Base-by-base conservation (phyloP, 2,329 filamentous ascomycete genomes). In the Pestalotiopsis sp. region DNA sequence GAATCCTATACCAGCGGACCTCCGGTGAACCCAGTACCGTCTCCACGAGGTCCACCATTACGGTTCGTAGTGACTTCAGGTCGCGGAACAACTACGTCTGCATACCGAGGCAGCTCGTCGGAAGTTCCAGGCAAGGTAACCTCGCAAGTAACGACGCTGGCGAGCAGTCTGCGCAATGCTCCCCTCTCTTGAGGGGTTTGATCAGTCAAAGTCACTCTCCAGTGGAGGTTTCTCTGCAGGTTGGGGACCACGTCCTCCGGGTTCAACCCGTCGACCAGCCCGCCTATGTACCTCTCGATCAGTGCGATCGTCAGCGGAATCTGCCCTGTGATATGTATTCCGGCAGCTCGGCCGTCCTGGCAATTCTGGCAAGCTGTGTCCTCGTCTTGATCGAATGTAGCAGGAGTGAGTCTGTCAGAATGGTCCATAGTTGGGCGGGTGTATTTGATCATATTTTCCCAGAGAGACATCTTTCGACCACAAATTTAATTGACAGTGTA, bases 311-410 rank as follows among this genome's bases (percentile, higher is more conserved):
- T 78, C 17, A 78, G 69, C 38, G 76, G 74, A 7, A 78, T 72
- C 39, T 76, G 75, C 14, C 76, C 75, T 3, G 75, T 75, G 9
- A 78, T 74, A 66, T 72, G 71, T 56, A 75, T 69, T 27, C 66
- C 69, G 4, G 65, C 59, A 0, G 71, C 73, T 13, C 68, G 71
- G 20, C 74, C 73, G 17, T 31, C 64, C 31, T 67, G 69, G 65
- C 76, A 77, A 67, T 74, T 74, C 41, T 56, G 67, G 69, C 75
- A 77, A 27, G 71, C 65, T 13, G 75, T 77, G 14, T 67, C 59
- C 63, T 68, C 69, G 63, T 58, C 62, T 13, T 81, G 81, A 17
- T 77, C 77, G 13, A 81, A 82, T 23, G 23, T n/a, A n/a, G 27
- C 5, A 31, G 27, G 27, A 31, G 27, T 31, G 27, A 31, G 27